Base-by-base conservation (phyloP, 2,329 filamentous ascomycete genomes). In the Penicillium sp. region DNA sequence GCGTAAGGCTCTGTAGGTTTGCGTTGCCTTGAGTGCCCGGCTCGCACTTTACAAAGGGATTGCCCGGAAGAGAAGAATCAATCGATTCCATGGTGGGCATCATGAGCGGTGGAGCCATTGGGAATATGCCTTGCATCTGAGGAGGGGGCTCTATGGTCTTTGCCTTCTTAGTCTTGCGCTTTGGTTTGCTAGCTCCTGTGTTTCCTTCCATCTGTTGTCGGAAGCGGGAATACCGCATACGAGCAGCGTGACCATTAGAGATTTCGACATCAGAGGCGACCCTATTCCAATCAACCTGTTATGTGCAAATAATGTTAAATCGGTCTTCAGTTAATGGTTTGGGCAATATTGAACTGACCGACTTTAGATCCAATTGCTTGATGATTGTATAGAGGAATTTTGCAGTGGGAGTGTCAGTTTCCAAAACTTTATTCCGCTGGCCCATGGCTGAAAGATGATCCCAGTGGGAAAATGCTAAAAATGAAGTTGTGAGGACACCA, bases 221-320 rank as follows among this genome's bases (percentile, higher is more conserved):
- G 68, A 83, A 82, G 35, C 81, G 78, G 22, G 78, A 80, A 65
- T 78, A 84, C 28, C 82, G 77, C 81, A 84, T 84, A 37, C 81
- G 78, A 14, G 81, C 81, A 4, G 81, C 81, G 62, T 84, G 82
- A 36, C 80, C 82, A 50, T 83, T 84, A 35, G 78, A 80, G 51
- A 84, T 81, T 42, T 77, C 77, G 12, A 80, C 69, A 44, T 80
- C 70, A 3, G 67, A 68, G 14, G 81, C 81, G 16, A 84, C 79
- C 37, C 73, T 64, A 45, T 76, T 77, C 82, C 82, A 84, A 60
- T 84, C 78, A 58, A 83, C 76, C 80, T 82, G 50, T 6, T 14
- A 50, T 35, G 12, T 35, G 26, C 30, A 26, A 33, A 6, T 12
- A 43, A 35, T 17, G 30, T 10, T n/a, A 36, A 16, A 31, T 47